Conservation (phyloP, 2,329 filamentous ascomycete species). For the Aspergillus japonicus region DNA sequence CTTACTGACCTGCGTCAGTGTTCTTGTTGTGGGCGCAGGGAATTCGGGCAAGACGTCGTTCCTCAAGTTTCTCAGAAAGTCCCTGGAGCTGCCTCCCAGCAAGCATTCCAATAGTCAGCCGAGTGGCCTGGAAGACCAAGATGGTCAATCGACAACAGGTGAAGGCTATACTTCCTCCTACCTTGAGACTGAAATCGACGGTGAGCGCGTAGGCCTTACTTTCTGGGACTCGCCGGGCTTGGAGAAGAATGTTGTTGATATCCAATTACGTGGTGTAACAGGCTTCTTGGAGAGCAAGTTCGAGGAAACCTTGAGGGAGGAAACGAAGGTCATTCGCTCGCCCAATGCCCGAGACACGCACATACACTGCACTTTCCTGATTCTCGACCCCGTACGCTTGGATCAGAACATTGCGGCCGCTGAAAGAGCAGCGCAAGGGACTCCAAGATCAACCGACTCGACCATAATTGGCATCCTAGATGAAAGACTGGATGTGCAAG, state of each 20-base stretch:
- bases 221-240: conserved; percentile 95
- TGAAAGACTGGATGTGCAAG: conserved; percentile 84
- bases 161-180: conserved; percentile 81
- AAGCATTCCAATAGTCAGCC: conserved; percentile 62
- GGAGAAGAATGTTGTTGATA: conserved; percentile 90
- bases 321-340: conserved; percentile 94
- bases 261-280: conserved; percentile 88
- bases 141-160: conserved; percentile 55
- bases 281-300: conserved; percentile 97
- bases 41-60: conserved; percentile 94
- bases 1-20: conserved; percentile 52
- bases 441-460: conserved; percentile 46
- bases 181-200: conserved; percentile 90
- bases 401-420: conserved; percentile 75
- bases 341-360: conserved; percentile 94
- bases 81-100: conserved; percentile 76
- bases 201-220: conserved; percentile 86
- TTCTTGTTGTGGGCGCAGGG: conserved; percentile 84
- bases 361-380: conserved; percentile 90
- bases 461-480: conserved; percentile 68
- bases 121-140: conserved; percentile 57
- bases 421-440: conserved; percentile 57
- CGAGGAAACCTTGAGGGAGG: conserved; percentile 93
- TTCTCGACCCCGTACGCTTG: conserved; percentile 83
- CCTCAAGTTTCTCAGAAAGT: conserved; percentile 88